Conservation (phyloP, 2,329 filamentous ascomycete species). For the Penicillium hordei region DNA sequence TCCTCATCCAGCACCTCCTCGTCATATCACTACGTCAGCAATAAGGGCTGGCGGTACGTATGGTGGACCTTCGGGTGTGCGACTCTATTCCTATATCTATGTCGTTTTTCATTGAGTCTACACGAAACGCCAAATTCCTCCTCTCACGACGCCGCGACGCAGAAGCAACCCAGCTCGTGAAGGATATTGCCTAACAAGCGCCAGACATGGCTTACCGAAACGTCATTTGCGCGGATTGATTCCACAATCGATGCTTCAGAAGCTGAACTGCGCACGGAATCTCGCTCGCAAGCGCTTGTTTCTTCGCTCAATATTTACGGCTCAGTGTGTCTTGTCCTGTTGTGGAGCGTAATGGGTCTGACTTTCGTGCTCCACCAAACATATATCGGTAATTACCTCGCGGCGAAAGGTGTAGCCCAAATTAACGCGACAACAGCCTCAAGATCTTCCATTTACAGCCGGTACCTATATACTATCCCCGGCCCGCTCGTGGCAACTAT, state of each 20-base stretch:
- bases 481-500: constrained; percentile 17
- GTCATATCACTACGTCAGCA: constrained; percentile 24
- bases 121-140: constrained; percentile 21
- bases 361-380: constrained; percentile 21
- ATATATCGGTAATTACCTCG: constrained; percentile 19
- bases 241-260: constrained; percentile 16
- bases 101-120: constrained; percentile 18
- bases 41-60: constrained; percentile 26
- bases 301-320: constrained; percentile 4
- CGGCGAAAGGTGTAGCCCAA: constrained; percentile 5
- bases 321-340: constrained; percentile 9
- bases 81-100: constrained; percentile 22
- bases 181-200: constrained; percentile 19
- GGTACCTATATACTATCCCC: constrained; percentile 19
- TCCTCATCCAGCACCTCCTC: background rate
- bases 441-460: constrained; percentile 17
- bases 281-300: constrained; percentile 1
- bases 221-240: constrained; percentile 20
- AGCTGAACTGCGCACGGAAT: constrained; percentile 5
- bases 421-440: constrained; percentile 14
- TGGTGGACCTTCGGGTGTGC: constrained; percentile 27
- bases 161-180: constrained; percentile 21
- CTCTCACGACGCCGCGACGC: constrained; percentile 18
- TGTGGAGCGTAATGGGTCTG: constrained; percentile 18
- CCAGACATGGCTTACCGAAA: constrained; percentile 20